Base-by-base conservation (phyloP, 305 asterid genomes). In the Fraxinus nigra region DNA sequence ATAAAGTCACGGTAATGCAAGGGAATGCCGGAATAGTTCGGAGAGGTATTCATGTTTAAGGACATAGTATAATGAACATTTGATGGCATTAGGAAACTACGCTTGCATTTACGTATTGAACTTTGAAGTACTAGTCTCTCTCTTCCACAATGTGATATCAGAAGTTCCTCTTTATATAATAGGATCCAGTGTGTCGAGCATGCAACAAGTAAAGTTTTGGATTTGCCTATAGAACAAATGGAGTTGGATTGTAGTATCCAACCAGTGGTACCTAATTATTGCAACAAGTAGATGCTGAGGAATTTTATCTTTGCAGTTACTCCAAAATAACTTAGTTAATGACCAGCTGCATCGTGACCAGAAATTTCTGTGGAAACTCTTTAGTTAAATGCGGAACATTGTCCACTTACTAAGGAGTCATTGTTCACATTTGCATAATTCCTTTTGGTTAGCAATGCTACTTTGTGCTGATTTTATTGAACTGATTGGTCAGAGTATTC, bases 21-120 rank as follows among this genome's bases (percentile, higher is more conserved):
- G 40, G 48, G 30, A 76, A 59, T 59, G 46, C 40, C 79, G 37
- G 34, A 76, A 59, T 59, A 56, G 54, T 83, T 51, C 72, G 7
- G 46, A 67, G 11, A 61, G 43, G 35, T 81, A 76, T 67, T 67
- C 13, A 70, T 59, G 48, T 43, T 78, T 67, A 70, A 80, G 40
- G 79, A 77, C 77, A 32, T 79, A 48, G 20, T 2, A 30, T 30
- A 5, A 11, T 33, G 65, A 59, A 56, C 74, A 67, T 10, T 67
- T 67, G 35, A 28, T 28, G 74, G 74, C 74, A 67, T 67, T 67
- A 10, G 20, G 18, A 67, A 13, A 26, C n/a, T 67, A 24, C 9
- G 34, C 72, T 63, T 63, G 70, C 33, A 51, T 51, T 51, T 51
- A 51, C 22, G 5, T n/a, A 5, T 16, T 51, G 63, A 51, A 51